Evolutionary conservation across 2,329 filamentous ascomycete genomes (phyloP).

Genomic region (Geosmithia morbida): DNA sequence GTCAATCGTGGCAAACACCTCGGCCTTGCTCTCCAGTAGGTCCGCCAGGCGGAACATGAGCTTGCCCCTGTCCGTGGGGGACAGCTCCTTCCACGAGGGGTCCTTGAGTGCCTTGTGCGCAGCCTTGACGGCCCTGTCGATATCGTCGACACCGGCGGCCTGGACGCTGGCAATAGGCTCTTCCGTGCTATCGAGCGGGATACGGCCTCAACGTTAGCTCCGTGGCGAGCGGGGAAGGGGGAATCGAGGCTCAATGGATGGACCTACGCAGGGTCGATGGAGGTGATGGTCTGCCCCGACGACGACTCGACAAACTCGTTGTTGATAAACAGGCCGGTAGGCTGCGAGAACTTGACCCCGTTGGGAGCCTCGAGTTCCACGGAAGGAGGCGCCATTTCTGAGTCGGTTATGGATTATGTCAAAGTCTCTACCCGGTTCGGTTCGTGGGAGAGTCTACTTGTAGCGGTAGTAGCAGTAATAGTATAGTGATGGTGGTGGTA

Average conservation of each 20-base stretch:
- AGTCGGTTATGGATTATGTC: too few relatives aligned
- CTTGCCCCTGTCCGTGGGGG: conserved; percentile 47
- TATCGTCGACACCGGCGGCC: conserved; percentile 5
- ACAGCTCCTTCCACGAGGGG: conserved; percentile 45
- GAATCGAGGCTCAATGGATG: too few relatives aligned
- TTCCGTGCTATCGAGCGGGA: conserved; percentile 8
- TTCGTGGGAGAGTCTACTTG: too few relatives aligned
- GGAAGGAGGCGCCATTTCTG: background rate
- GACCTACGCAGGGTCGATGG: conserved; percentile 60
- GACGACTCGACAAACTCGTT: conserved; percentile 62
- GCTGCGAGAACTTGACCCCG: conserved; percentile 56
- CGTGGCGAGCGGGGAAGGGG: too few relatives aligned
- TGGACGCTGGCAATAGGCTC: conserved; percentile 5
- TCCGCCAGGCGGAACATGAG: conserved; percentile 57
- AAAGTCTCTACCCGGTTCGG: too few relatives aligned
- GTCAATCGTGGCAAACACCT: conserved; percentile 32
- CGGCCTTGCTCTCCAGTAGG: conserved; percentile 47
- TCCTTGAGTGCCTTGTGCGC: conserved; percentile 52
- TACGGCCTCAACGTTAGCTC: too few relatives aligned
- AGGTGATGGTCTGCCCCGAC: conserved; percentile 47
- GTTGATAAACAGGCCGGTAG: conserved; percentile 70
- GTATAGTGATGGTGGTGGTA: too few relatives aligned
- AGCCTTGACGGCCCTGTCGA: conserved; percentile 9
- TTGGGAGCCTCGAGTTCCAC: conserved; percentile 54
- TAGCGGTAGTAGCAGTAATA: too few relatives aligned